These are phyloP conservation scores for Diatrype stigma DNA, from an alignment of 2,329 filamentous ascomycete species.

Conservation along the genomic window DNA sequence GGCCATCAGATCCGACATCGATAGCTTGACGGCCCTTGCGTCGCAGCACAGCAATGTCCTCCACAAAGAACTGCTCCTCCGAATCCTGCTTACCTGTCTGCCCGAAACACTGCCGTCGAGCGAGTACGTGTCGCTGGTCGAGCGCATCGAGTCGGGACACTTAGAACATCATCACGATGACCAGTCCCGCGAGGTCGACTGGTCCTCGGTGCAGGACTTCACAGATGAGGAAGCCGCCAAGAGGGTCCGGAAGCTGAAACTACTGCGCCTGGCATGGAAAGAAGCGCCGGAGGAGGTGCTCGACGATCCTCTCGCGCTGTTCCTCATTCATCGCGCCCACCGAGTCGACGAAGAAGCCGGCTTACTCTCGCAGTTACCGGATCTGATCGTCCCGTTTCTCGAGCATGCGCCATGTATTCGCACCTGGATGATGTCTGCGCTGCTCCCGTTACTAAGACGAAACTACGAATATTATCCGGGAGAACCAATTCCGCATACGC, in stretches of 20 bases:
- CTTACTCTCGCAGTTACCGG: conserved; percentile 62
- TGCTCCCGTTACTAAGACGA: conserved; percentile 65
- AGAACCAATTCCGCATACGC: conserved; percentile 42
- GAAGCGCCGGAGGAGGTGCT: conserved; percentile 43
- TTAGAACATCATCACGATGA: conserved; percentile 34
- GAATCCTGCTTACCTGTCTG: conserved; percentile 71
- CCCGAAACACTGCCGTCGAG: conserved; percentile 65
- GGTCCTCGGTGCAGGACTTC: conserved; percentile 51
- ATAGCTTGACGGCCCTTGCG: conserved; percentile 57
- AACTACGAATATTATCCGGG: conserved; percentile 67
- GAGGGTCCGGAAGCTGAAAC: conserved; percentile 58
- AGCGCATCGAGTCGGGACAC: conserved; percentile 49
- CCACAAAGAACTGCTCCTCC: conserved; percentile 60
- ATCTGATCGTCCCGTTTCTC: conserved; percentile 66
- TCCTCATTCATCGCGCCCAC: conserved; percentile 64
- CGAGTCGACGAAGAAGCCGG: conserved; percentile 69
- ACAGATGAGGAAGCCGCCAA: conserved; percentile 61
- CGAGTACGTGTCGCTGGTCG: conserved; percentile 59
- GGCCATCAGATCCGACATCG: conserved; percentile 61
- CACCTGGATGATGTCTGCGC: conserved; percentile 64
- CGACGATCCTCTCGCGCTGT: conserved; percentile 55
- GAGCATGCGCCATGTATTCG: conserved; percentile 56
- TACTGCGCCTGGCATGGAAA: conserved; percentile 53
- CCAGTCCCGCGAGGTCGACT: conserved; percentile 44
- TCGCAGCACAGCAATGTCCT: conserved; percentile 54